Percentiles rank a stretch among this genome's conserved stretches.
Conservation (phyloP, 1,139 yeast genomes). For the Arxiozyma bovina region DNA sequence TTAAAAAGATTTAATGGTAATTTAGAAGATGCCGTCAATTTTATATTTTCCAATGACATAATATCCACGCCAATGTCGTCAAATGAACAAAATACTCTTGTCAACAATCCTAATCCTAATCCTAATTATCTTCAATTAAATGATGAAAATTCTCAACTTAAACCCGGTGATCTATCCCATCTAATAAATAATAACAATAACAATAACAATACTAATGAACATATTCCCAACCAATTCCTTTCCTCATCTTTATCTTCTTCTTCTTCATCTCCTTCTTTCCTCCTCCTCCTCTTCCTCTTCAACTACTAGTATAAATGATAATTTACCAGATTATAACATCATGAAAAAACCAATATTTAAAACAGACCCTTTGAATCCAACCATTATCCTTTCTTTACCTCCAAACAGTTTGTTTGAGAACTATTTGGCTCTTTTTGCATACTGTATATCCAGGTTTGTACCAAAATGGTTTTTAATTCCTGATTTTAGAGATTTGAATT, state of each 20-base stretch:
- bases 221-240: background rate
- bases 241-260: background rate
- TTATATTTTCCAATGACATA: conserved; percentile 15
- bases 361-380: conserved; percentile 15
- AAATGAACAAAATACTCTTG: background rate
- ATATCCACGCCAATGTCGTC: background rate
- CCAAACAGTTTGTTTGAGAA: conserved; percentile 20
- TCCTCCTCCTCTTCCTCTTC: background rate
- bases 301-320: background rate
- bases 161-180: conserved; percentile 12
- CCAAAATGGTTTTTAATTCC: conserved; percentile 17
- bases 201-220: conserved; percentile 1
- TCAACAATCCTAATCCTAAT: background rate
- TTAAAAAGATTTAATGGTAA: conserved; percentile 19
- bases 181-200: conserved; percentile 5
- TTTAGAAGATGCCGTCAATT: conserved; percentile 26
- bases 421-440: conserved; percentile 24
- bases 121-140: background rate
- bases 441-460: conserved; percentile 18
- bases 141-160: conserved; percentile 3
- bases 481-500: conserved; percentile 21
- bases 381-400: conserved; percentile 21
- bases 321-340: conserved; percentile 8
- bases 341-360: conserved; percentile 9
- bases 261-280: background rate